Percentiles rank a stretch among this genome's conserved stretches.
phyloP scores from a whole-genome alignment of 768 basidiomycete species.

The Lactifluus subvellereus region DNA sequence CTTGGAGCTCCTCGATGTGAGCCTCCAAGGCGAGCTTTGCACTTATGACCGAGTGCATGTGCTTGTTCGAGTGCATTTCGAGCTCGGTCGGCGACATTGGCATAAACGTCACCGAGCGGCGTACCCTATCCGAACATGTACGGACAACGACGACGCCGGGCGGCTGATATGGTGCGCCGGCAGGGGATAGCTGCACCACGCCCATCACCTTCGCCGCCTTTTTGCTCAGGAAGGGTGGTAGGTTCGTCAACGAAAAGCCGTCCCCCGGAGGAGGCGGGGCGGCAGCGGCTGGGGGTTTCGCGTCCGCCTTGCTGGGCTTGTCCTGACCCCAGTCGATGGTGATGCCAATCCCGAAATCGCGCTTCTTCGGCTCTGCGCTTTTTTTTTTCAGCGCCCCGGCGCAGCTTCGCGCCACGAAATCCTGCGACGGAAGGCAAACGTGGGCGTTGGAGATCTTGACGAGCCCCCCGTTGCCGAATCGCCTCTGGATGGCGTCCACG shows the following conservation, averaged over 20 bases:
- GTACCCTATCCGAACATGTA: slow-evolving; percentile 1
- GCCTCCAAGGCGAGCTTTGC: slow-evolving; percentile 54
- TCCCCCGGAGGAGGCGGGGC: slow-evolving; percentile 29
- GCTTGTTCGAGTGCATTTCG: slow-evolving; percentile 71
- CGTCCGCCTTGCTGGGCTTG: slow-evolving; percentile 28
- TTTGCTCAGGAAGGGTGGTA: slow-evolving; percentile 27
- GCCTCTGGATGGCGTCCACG: slow-evolving; percentile 37
- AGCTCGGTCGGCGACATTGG: slow-evolving; percentile 53
- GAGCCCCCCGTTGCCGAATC: slow-evolving; percentile 48
- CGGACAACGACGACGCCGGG: slow-evolving; percentile 50
- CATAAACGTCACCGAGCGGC: slow-evolving; percentile 51
- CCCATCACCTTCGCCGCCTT: slow-evolving; percentile 40
- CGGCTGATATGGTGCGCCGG: slow-evolving; percentile 40
- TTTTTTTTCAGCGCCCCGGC: slow-evolving; percentile 24
- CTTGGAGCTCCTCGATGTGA: slow-evolving; percentile 37
- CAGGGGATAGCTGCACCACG: slow-evolving; percentile 9
- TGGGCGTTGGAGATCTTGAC: slow-evolving; percentile 44
- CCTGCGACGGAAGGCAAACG: slow-evolving; percentile 52
- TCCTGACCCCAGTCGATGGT: slow-evolving; percentile 35
- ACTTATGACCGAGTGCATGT: slow-evolving; percentile 57
- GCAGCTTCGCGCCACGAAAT: slow-evolving; percentile 23
- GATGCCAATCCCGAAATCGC: slow-evolving; percentile 33
- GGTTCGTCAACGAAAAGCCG: slow-evolving; percentile 5
- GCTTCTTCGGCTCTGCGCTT: slow-evolving; percentile 16
- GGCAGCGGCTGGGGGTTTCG: slow-evolving; percentile 25